Evolutionary conservation across 75 land plant genomes (phyloP).

Genomic region (Azolla pinnata): DNA sequence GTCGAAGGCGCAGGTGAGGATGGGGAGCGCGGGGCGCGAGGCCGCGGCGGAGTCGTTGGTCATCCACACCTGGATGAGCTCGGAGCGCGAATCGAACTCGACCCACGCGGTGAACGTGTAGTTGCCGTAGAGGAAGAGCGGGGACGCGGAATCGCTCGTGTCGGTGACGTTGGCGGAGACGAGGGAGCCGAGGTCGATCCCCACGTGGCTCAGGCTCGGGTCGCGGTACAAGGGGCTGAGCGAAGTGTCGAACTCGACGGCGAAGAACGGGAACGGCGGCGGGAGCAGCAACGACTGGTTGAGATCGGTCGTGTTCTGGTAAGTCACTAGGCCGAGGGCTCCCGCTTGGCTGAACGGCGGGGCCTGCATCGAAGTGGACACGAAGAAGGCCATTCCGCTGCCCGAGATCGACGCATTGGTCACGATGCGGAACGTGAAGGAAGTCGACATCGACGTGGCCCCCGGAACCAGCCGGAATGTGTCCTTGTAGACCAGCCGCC

Average conservation of each 20-base stretch:
- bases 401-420: neutral
- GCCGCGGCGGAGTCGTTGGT: neutral
- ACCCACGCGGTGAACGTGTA: neutral
- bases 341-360: neutral
- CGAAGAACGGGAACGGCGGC: slow-evolving; percentile 19
- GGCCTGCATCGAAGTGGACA: neutral
- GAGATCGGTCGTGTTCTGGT: neutral
- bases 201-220: slow-evolving; percentile 38
- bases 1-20: neutral
- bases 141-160: no score
- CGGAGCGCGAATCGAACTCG: neutral
- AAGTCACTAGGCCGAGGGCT: neutral
- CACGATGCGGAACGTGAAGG: neutral
- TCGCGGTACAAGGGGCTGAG: slow-evolving; percentile 28
- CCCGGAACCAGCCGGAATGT: neutral
- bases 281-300: neutral
- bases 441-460: neutral
- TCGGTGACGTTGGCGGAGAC: slow-evolving; percentile 7
- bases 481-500: neutral
- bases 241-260: slow-evolving; percentile 48
- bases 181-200: slow-evolving; percentile 36
- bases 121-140: neutral
- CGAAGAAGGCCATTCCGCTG: neutral
- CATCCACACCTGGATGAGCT: neutral
- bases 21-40: neutral